These are phyloP conservation scores for Mycena haematopus DNA, from an alignment of 768 basidiomycete species.

Conservation along the genomic window DNA sequence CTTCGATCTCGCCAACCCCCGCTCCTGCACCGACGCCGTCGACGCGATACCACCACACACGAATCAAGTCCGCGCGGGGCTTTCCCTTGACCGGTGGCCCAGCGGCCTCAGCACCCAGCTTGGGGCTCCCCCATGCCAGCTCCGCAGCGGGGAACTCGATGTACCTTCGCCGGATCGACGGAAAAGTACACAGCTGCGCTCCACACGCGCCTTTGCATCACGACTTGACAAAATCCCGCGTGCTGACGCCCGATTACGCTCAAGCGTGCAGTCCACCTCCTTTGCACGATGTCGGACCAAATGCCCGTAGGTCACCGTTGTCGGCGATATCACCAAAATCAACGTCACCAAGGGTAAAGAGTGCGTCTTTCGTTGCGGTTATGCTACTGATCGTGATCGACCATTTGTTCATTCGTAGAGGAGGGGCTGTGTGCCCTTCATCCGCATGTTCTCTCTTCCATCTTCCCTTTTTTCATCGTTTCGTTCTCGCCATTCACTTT, in stretches of 20 bases:
- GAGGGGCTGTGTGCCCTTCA: constrained; percentile 59
- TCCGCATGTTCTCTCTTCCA: constrained; percentile 11
- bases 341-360: constrained; percentile 50
- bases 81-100: constrained; percentile 49
- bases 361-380: background rate
- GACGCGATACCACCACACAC: constrained; percentile 57
- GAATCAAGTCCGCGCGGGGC: constrained; percentile 50
- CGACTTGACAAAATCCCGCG: constrained; percentile 44
- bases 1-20: constrained; percentile 54
- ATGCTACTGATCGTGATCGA: background rate
- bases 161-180: constrained; percentile 53
- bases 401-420: constrained; percentile 40
- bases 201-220: constrained; percentile 50
- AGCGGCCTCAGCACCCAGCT: constrained; percentile 38
- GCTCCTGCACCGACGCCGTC: constrained; percentile 46
- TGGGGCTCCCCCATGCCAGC: constrained; percentile 57
- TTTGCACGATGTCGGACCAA: constrained; percentile 26
- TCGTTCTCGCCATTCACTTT: no score
- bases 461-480: background rate
- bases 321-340: constrained; percentile 73
- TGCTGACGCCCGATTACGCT: constrained; percentile 67
- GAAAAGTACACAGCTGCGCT: constrained; percentile 46
- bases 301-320: constrained; percentile 49
- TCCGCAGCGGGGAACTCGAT: constrained; percentile 56
- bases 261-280: constrained; percentile 52